Percentiles rank a stretch among this genome's conserved stretches.
Evolutionary conservation across 306 rosid species (phyloP).

Genomic region (Lithocarpus polystachyus): DNA sequence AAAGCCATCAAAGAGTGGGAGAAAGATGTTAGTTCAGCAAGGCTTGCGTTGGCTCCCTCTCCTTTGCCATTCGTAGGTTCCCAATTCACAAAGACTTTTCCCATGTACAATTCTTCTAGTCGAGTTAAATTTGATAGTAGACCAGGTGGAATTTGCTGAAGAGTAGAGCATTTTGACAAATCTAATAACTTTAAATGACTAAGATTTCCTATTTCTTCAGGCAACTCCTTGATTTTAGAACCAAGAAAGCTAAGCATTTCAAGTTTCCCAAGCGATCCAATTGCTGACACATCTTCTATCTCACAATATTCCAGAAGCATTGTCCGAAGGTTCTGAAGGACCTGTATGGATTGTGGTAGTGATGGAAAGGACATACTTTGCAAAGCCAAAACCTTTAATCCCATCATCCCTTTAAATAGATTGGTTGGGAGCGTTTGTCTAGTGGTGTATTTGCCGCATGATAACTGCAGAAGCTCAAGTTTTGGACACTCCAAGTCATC

Average conservation of each 20-base stretch:
- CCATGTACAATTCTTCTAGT: neutral
- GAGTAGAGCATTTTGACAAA: neutral
- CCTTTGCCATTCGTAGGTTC: neutral
- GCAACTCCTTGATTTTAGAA: neutral
- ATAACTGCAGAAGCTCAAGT: neutral
- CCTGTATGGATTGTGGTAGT: neutral
- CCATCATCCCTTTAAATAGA: neutral
- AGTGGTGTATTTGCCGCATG: neutral
- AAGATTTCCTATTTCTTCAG: neutral
- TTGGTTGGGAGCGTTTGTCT: neutral
- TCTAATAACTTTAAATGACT: neutral
- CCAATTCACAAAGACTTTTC: neutral
- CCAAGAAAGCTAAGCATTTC: neutral
- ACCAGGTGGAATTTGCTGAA: neutral
- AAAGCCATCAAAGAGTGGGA: constrained; percentile 1
- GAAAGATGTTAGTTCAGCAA: constrained; percentile 13
- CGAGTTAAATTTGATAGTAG: neutral
- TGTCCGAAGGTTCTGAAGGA: neutral
- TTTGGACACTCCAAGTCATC: neutral
- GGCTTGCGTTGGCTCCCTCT: neutral
- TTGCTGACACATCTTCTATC: neutral
- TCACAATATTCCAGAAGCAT: neutral
- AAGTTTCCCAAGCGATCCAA: neutral
- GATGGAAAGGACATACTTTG: neutral
- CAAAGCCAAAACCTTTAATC: neutral